Percentiles rank a stretch among this genome's conserved stretches.
phyloP scores from a whole-genome alignment of 78 protist genomes.

The Dictyostelium firmibasis region DNA sequence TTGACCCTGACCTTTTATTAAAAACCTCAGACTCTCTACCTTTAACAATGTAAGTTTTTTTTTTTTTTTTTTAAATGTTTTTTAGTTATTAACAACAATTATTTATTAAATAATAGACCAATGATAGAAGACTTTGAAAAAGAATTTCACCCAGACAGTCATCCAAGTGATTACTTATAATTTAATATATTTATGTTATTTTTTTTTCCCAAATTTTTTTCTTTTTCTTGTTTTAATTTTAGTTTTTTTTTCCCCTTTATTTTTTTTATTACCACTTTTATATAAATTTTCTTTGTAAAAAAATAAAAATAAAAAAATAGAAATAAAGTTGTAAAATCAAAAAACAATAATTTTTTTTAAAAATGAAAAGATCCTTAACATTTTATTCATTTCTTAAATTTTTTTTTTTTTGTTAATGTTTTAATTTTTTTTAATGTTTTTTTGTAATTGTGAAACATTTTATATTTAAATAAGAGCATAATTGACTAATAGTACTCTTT shows the following conservation, averaged over 20 bases:
- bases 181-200: background rate
- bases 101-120: background rate
- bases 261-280: no score
- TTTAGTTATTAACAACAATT: background rate
- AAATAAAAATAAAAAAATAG: background rate
- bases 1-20: constrained; percentile 31
- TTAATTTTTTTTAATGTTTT: background rate
- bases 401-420: background rate
- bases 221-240: background rate
- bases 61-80: background rate
- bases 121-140: constrained; percentile 40
- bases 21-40: constrained; percentile 31
- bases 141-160: constrained; percentile 41
- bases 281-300: background rate
- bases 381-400: no score
- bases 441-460: constrained; percentile 42
- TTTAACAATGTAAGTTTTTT: background rate
- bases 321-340: no score
- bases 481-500: constrained; percentile 34
- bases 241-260: no score
- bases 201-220: background rate
- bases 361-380: background rate
- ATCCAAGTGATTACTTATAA: constrained; percentile 50
- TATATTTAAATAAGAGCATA: constrained; percentile 55
- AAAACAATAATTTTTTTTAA: background rate